phyloP scores from a whole-genome alignment of 2,329 filamentous ascomycete genomes.

The Trichoderma sp. region DNA sequence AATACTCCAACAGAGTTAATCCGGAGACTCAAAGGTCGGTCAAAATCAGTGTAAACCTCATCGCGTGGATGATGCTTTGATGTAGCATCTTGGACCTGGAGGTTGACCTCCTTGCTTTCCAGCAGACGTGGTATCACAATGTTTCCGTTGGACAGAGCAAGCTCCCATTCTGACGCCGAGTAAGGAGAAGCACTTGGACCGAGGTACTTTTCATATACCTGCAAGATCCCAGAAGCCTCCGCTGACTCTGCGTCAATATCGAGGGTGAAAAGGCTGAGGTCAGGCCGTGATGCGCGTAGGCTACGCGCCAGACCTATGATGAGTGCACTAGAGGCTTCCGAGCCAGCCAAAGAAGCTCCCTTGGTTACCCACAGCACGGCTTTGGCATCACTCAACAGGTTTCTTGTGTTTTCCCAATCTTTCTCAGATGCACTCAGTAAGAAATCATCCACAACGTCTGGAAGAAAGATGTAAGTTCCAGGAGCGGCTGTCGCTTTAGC shows the following conservation, averaged over 20 bases:
- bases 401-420: neutral
- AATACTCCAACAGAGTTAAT: conserved; percentile 11
- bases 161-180: conserved; percentile 16
- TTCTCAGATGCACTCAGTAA: neutral
- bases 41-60: neutral
- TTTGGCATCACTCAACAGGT: neutral
- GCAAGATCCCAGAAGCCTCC: neutral
- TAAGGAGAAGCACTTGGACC: conserved; percentile 13
- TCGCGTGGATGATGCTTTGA: conserved; percentile 16
- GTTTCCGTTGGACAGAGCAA: conserved; percentile 11
- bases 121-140: conserved; percentile 17
- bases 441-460: neutral
- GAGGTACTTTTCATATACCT: conserved; percentile 13
- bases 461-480: conserved; percentile 12
- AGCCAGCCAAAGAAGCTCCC: neutral
- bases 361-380: conserved; percentile 19
- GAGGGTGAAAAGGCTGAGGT: conserved; percentile 6
- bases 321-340: neutral
- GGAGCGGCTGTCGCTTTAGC: neutral
- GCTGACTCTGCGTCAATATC: neutral
- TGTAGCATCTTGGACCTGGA: conserved; percentile 9
- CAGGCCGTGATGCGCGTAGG: neutral
- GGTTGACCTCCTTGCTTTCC: neutral
- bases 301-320: conserved; percentile 2
- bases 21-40: conserved; percentile 1